Conservation (phyloP, 2,329 filamentous ascomycete species). For the Hypocreales sp. region DNA sequence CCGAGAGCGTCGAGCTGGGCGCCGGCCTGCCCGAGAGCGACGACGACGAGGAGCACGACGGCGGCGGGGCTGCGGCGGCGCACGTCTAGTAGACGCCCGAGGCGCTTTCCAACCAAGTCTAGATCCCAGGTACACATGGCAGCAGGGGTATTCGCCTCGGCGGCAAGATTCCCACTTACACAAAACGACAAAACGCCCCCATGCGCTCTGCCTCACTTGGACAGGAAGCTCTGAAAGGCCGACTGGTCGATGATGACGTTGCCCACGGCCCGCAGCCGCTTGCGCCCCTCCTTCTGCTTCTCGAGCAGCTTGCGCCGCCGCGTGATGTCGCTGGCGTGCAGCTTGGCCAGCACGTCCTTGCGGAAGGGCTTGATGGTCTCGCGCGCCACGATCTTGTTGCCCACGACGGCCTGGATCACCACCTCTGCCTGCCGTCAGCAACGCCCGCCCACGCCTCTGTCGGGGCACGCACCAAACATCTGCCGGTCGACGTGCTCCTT, state of each 20-base stretch:
- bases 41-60: slow-evolving; percentile 5
- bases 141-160: no score
- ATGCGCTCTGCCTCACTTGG: slow-evolving; percentile 43
- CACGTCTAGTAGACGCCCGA: no score
- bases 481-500: slow-evolving; percentile 93
- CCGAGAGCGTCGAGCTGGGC: slow-evolving; percentile 21
- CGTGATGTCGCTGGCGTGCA: slow-evolving; percentile 80
- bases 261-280: slow-evolving; percentile 68
- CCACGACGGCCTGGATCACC: slow-evolving; percentile 80
- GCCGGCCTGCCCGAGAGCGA: slow-evolving; percentile 21
- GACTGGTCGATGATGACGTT: slow-evolving; percentile 95
- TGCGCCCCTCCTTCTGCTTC: slow-evolving; percentile 91
- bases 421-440: slow-evolving; percentile 42
- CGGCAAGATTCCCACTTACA: no score
- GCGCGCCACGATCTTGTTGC: slow-evolving; percentile 68
- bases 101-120: no score
- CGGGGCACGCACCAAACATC: slow-evolving; percentile 50
- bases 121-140: no score
- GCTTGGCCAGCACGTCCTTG: slow-evolving; percentile 85
- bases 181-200: no score
- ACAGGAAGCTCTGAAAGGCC: slow-evolving; percentile 85
- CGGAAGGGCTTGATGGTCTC: slow-evolving; percentile 94
- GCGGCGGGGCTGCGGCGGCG: background rate
- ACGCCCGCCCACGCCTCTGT: background rate
- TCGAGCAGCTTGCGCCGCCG: slow-evolving; percentile 77